Percentiles rank a stretch among this genome's conserved stretches.
Evolutionary conservation across 2,329 filamentous ascomycete species (phyloP).

Genomic region (Chaetomium sp.): DNA sequence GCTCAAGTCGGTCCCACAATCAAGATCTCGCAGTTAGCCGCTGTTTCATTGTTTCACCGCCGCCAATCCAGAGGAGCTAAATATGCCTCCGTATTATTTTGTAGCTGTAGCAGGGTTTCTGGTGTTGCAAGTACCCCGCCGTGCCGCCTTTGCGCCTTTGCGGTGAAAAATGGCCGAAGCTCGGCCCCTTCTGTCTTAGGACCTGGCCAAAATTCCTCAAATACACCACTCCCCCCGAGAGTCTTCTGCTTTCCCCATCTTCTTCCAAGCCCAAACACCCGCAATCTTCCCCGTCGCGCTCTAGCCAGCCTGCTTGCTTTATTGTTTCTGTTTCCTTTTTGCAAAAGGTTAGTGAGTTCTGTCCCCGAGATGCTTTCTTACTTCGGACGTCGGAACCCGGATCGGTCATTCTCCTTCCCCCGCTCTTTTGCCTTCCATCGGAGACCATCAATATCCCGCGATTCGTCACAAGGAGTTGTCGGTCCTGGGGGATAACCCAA

Average conservation of each 20-base stretch:
- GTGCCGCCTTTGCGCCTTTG: conserved; percentile 26
- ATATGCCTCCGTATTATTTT: conserved; percentile 23
- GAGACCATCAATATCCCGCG: neutral
- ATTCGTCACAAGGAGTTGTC: neutral
- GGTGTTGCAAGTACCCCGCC: conserved; percentile 30
- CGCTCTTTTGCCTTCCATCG: neutral
- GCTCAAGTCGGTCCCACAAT: neutral
- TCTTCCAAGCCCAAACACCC: conserved; percentile 29
- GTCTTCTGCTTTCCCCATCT: conserved; percentile 28
- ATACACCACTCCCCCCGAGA: conserved; percentile 33
- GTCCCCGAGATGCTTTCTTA: neutral
- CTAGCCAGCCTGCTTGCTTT: conserved; percentile 20
- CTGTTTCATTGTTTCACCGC: neutral
- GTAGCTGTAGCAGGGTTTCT: conserved; percentile 7
- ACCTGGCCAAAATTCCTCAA: conserved; percentile 36
- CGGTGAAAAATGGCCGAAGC: conserved; percentile 34
- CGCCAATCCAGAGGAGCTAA: neutral
- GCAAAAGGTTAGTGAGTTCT: conserved; percentile 26
- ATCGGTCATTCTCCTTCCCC: neutral
- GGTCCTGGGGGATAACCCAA: neutral
- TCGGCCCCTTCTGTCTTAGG: conserved; percentile 29
- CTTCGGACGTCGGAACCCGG: neutral
- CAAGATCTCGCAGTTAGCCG: neutral
- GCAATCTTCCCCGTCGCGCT: conserved; percentile 21
- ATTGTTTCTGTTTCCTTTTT: conserved; percentile 14